Evolutionary conservation across 225 moss, liverwort and hornwort species (phyloP).

Genomic region (Anthoceros angustus): DNA sequence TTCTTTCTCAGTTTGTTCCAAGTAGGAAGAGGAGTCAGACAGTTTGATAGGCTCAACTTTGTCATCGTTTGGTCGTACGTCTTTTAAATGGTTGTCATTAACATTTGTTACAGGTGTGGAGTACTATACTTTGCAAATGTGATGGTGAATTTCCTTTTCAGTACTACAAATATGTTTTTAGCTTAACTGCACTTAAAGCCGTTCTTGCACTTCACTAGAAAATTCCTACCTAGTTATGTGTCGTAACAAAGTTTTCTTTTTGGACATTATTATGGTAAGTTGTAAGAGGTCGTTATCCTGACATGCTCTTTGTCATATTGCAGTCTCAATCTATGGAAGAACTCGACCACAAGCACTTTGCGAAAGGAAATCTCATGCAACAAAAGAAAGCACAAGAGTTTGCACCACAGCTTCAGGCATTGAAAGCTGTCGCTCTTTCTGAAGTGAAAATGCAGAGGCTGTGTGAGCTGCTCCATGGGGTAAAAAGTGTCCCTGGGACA

Average conservation of each 20-base stretch:
- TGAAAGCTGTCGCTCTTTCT: constrained; percentile 43
- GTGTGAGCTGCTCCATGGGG: constrained; percentile 74
- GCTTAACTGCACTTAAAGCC: background rate
- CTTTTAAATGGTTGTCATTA: constrained; percentile 6
- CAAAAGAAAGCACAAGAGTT: constrained; percentile 44
- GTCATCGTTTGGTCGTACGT: background rate
- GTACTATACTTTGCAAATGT: background rate
- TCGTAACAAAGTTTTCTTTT: background rate
- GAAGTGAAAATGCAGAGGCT: constrained; percentile 70
- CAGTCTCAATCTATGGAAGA: constrained; percentile 52
- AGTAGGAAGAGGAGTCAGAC: too few species aligned
- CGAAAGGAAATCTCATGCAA: constrained; percentile 46
- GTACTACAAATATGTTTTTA: constrained; percentile 2
- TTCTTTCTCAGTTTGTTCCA: too few species aligned
- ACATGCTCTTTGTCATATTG: background rate
- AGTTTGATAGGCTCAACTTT: too few species aligned
- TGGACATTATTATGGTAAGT: background rate
- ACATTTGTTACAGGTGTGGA: constrained; percentile 3
- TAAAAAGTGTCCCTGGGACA: constrained; percentile 5
- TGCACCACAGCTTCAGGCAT: constrained; percentile 34
- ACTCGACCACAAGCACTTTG: constrained; percentile 75
- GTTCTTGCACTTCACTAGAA: background rate
- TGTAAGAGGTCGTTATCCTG: background rate
- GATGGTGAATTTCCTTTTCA: background rate
- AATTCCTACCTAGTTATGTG: background rate